phyloP scores from a whole-genome alignment of 331 rosid species.

The Pyrus hybrid region DNA sequence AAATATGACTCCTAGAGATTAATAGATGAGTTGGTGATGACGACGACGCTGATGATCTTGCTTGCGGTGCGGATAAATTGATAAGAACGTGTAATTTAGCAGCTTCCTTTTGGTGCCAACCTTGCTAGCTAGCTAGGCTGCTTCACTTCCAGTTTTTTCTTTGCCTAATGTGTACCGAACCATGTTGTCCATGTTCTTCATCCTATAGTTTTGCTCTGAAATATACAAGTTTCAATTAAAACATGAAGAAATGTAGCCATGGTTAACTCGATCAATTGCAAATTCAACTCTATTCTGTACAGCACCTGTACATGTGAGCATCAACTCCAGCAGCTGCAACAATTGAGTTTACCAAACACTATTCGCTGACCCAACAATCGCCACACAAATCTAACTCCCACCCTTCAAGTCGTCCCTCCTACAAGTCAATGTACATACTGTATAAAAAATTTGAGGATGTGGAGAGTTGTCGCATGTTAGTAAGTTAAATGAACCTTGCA shows the following conservation, averaged over 20 bases:
- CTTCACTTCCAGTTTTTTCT: neutral
- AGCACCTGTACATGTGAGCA: conserved; percentile 83
- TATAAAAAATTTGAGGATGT: neutral
- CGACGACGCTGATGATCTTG: neutral
- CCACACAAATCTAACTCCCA: conserved; percentile 92
- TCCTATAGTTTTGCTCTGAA: conserved; percentile 66
- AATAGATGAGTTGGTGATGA: neutral
- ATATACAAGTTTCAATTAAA: neutral
- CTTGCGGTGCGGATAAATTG: neutral
- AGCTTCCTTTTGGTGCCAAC: too few relatives aligned
- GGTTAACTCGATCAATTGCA: neutral
- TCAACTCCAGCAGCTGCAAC: conserved; percentile 62
- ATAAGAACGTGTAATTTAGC: too few relatives aligned
- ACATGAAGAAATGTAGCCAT: neutral
- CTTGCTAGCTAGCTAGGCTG: neutral
- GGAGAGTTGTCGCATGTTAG: neutral
- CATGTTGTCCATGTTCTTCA: conserved; percentile 48
- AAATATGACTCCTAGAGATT: too few relatives aligned
- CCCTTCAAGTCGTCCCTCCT: conserved; percentile 77
- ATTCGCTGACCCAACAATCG: conserved; percentile 96
- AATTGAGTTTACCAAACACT: conserved; percentile 66
- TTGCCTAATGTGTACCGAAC: conserved; percentile 82
- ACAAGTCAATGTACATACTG: neutral
- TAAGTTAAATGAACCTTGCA: too few relatives aligned
- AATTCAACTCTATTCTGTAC: neutral